Evolutionary conservation across 2,329 filamentous ascomycete genomes (phyloP), one percentile per base, ranked within the genome.

Genomic region (Claviceps sorghi): DNA sequence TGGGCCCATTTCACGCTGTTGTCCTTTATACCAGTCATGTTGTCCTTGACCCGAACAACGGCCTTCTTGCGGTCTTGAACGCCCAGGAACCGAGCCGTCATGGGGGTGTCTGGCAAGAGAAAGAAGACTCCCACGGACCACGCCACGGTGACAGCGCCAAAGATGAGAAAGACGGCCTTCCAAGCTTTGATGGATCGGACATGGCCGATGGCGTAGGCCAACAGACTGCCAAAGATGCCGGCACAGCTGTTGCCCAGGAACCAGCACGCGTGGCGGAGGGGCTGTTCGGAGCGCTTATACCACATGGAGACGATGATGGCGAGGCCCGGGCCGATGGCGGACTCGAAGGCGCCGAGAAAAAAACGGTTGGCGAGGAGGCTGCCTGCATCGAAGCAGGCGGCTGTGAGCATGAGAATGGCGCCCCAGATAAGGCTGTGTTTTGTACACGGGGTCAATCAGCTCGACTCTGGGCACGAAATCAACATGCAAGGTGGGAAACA

Each of bases 351-450:
- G 1, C 66, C 65, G 0, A 68, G 58, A 50, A 67, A 64, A 56
- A 66, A 66, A 2, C 66, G 61, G 34, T 61, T 57, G 1, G 61
- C 61, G 13, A 67, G 54, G 4, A 68, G 55, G 11, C 62, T 60
- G 0, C 51, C 54, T 6, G 54, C 46, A 48, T 67, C 68, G 26
- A 59, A 58, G 34, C 62, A 67, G 1, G 64, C 64, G 0, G 72
- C 71, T 1, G 71, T 72, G 17, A 68, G 62, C 62, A 73, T 70
- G 43, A 75, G 60, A n/a, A 74, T 62, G 2, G 53, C 50, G 2
- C 68, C 68, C 68, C 67, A 70, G n/a, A 60, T 19, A 2, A 60
- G 22, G 19, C 61, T 59, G 19, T 11, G 19, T 11, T 41, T n/a
- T 8, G 3, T 8, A 34, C 10, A 6, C 5, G 30, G 29, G 26